A percentile compares a stretch with the other conserved stretches of the same genome.
Evolutionary conservation across 2,329 filamentous ascomycete species (phyloP).

Genomic region (Salinomyces thailandicus): DNA sequence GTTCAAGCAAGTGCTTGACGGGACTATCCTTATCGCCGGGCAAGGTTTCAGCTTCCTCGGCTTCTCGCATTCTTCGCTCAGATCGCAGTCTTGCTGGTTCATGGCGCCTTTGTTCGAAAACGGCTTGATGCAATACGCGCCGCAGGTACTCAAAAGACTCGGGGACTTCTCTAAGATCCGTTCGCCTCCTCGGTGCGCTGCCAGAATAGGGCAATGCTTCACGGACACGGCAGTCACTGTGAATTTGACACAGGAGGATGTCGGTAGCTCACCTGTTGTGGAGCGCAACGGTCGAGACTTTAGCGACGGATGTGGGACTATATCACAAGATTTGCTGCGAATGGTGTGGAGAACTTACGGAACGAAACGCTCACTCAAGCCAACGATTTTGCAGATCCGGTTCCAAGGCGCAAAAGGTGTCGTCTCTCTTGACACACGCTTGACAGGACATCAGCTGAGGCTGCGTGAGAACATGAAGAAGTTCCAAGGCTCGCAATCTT

Average conservation of each 20-base stretch:
- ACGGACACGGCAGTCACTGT: slow-evolving; percentile 62
- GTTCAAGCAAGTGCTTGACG: slow-evolving; percentile 50
- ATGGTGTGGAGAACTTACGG: slow-evolving; percentile 50
- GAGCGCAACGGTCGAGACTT: slow-evolving; percentile 51
- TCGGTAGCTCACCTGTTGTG: slow-evolving; percentile 41
- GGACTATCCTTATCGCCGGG: slow-evolving; percentile 54
- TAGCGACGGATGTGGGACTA: slow-evolving; percentile 69
- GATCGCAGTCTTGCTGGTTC: slow-evolving; percentile 62
- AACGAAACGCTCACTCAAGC: slow-evolving; percentile 33
- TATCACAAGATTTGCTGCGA: slow-evolving; percentile 51
- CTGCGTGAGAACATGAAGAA: slow-evolving; percentile 72
- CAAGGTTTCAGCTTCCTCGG: slow-evolving; percentile 57
- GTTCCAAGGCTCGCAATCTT: slow-evolving; percentile 48
- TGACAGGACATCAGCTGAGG: slow-evolving; percentile 48
- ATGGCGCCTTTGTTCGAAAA: slow-evolving; percentile 39
- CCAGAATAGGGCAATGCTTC: slow-evolving; percentile 55
- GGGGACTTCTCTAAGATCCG: slow-evolving; percentile 43
- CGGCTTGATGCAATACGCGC: slow-evolving; percentile 24
- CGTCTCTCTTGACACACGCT: slow-evolving; percentile 55
- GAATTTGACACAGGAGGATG: slow-evolving; percentile 30
- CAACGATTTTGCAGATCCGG: slow-evolving; percentile 65
- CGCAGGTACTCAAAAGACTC: slow-evolving; percentile 34
- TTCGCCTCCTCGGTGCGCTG: slow-evolving; percentile 48
- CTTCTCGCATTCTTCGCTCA: slow-evolving; percentile 68
- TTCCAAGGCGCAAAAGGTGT: slow-evolving; percentile 68